Evolutionary conservation across 495 filamentous ascomycete species (phyloP).

Genomic region (Neurospora tetraspora): DNA sequence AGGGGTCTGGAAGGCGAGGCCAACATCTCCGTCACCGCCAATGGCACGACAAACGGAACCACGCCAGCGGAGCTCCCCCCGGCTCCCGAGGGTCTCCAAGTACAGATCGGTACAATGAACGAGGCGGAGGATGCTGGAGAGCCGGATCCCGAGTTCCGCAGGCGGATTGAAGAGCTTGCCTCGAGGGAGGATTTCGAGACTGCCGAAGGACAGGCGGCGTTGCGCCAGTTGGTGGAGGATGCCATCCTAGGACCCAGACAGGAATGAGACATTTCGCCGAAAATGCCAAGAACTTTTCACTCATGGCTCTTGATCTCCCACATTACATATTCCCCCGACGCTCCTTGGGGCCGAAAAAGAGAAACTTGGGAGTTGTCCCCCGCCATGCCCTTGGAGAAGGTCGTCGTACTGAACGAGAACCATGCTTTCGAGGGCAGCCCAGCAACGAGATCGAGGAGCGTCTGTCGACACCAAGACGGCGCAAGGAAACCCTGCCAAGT

Average conservation of each 20-base stretch:
- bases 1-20: constrained; percentile 32
- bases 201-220: constrained; percentile 55
- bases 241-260: constrained; percentile 51
- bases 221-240: constrained; percentile 61
- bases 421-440: constrained; percentile 33
- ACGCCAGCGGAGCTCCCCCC: constrained; percentile 29
- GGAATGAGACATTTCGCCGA: constrained; percentile 26
- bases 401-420: constrained; percentile 39
- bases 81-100: constrained; percentile 53
- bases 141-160: constrained; percentile 60
- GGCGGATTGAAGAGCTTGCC: constrained; percentile 68
- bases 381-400: constrained; percentile 33
- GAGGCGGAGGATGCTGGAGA: constrained; percentile 48
- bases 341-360: constrained; percentile 33
- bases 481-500: constrained; percentile 45
- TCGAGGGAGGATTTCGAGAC: constrained; percentile 61
- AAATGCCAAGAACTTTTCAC: constrained; percentile 12
- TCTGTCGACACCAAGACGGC: constrained; percentile 34
- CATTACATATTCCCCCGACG: constrained; percentile 39
- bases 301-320: constrained; percentile 43
- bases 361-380: constrained; percentile 36
- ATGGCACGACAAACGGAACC: constrained; percentile 15
- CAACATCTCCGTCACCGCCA: constrained; percentile 11
- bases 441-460: constrained; percentile 29
- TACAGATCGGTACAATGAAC: constrained; percentile 58